phyloP scores from a whole-genome alignment of 768 basidiomycete genomes.

The Lactarius tabidus region DNA sequence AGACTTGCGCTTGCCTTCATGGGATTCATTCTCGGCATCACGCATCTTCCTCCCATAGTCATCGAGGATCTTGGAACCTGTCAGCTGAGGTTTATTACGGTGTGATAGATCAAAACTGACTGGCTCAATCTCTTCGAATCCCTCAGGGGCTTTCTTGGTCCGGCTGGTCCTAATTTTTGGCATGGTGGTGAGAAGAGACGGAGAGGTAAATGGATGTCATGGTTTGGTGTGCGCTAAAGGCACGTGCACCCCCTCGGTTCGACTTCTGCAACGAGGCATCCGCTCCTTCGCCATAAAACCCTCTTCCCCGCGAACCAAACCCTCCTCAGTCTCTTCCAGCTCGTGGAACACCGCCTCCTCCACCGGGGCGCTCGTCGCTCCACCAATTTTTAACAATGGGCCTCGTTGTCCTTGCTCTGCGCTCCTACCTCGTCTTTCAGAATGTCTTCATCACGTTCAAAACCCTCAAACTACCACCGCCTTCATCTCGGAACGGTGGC shows the following conservation, averaged over 20 bases:
- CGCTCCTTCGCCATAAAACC: slow-evolving; percentile 9
- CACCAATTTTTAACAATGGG: slow-evolving; percentile 46
- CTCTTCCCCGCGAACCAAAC: slow-evolving; percentile 2
- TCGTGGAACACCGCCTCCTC: slow-evolving; percentile 20
- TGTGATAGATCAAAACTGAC: slow-evolving; percentile 38
- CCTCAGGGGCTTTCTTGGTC: slow-evolving; percentile 93
- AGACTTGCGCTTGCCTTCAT: slow-evolving; percentile 95
- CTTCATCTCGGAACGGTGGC: slow-evolving; percentile 50
- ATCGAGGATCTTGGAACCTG: slow-evolving; percentile 69
- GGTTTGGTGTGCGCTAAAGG: background rate
- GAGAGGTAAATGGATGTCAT: background rate
- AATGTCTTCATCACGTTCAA: slow-evolving; percentile 87
- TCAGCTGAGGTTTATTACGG: background rate
- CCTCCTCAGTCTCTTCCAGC: slow-evolving; percentile 13
- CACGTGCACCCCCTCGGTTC: slow-evolving; percentile 14
- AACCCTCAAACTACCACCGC: slow-evolving; percentile 64
- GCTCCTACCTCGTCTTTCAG: slow-evolving; percentile 65
- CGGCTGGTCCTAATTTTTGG: slow-evolving; percentile 91
- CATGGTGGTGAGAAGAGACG: slow-evolving; percentile 45
- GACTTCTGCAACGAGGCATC: slow-evolving; percentile 22
- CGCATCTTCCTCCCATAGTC: slow-evolving; percentile 99
- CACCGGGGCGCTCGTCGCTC: slow-evolving; percentile 17
- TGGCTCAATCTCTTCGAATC: slow-evolving; percentile 88
- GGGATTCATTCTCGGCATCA: slow-evolving; percentile 96
- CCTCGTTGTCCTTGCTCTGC: slow-evolving; percentile 61